phyloP scores from a whole-genome alignment of 768 basidiomycete genomes.

The Kwoniella mangroviensis region DNA sequence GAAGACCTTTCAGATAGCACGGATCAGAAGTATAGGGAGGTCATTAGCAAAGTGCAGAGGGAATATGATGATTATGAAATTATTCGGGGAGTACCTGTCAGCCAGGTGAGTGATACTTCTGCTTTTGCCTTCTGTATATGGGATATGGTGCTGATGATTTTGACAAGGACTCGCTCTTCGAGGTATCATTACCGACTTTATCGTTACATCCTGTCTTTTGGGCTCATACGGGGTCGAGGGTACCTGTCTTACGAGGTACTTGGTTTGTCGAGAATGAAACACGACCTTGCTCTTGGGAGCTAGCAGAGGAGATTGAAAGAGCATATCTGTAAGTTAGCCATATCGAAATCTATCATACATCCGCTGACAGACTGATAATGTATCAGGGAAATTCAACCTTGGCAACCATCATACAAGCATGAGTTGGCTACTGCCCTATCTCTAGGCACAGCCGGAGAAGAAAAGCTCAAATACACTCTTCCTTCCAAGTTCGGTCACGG shows the following conservation, averaged over 20 bases:
- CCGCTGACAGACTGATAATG: slow-evolving; percentile 11
- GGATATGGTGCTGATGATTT: background rate
- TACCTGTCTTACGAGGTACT: slow-evolving; percentile 58
- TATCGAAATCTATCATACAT: background rate
- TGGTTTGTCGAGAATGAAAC: slow-evolving; percentile 61
- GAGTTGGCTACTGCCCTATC: slow-evolving; percentile 59
- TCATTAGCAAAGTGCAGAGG: slow-evolving; percentile 38
- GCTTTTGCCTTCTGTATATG: background rate
- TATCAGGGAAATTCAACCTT: slow-evolving; percentile 57
- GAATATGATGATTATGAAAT: slow-evolving; percentile 52
- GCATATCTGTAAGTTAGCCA: slow-evolving; percentile 53
- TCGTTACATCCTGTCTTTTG: slow-evolving; percentile 60
- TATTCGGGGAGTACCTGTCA: slow-evolving; percentile 52
- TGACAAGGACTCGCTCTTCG: slow-evolving; percentile 56
- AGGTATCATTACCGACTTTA: slow-evolving; percentile 50
- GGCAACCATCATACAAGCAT: slow-evolving; percentile 58
- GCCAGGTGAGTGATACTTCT: slow-evolving; percentile 43
- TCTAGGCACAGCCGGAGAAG: slow-evolving; percentile 57
- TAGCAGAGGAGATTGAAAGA: slow-evolving; percentile 58
- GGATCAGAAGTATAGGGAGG: slow-evolving; percentile 36
- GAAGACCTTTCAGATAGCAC: slow-evolving; percentile 19
- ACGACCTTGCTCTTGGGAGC: slow-evolving; percentile 58
- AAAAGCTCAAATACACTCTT: slow-evolving; percentile 59
- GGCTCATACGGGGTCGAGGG: slow-evolving; percentile 57
- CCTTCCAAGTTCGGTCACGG: slow-evolving; percentile 47